These are phyloP conservation scores for Plasmopara muralis DNA, from an alignment of 352 stramenopile species.

Conservation along the genomic window DNA sequence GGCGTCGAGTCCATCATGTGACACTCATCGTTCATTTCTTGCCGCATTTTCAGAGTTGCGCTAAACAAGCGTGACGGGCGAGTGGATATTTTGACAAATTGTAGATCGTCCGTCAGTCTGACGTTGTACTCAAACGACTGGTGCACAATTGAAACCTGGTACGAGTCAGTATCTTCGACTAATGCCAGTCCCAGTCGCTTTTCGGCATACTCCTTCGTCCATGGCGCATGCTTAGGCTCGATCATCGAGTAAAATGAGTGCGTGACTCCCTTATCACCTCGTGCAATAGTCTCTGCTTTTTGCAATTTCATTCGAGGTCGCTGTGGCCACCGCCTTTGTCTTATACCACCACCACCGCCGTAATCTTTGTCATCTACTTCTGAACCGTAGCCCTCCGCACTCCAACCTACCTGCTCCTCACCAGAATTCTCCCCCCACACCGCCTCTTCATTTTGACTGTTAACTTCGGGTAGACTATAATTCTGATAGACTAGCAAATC, in stretches of 20 bases:
- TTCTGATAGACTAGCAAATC: slow-evolving; percentile 1
- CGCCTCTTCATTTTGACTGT: slow-evolving; percentile 5
- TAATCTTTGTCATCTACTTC: slow-evolving; percentile 2
- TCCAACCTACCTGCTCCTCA: slow-evolving; percentile 12
- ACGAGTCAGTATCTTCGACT: slow-evolving; percentile 32
- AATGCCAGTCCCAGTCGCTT: slow-evolving; percentile 38
- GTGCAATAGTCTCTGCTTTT: slow-evolving; percentile 31
- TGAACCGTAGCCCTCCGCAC: not conserved
- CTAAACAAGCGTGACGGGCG: slow-evolving; percentile 68
- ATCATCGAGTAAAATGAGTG: slow-evolving; percentile 79
- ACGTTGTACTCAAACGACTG: slow-evolving; percentile 62
- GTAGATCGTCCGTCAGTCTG: slow-evolving; percentile 41
- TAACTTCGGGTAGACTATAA: not conserved
- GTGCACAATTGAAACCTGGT: slow-evolving; percentile 59
- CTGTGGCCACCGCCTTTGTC: slow-evolving; percentile 5
- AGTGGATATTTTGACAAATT: slow-evolving; percentile 55
- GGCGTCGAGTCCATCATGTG: slow-evolving; percentile 61
- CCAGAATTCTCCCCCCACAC: slow-evolving; percentile 14
- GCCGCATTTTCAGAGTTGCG: slow-evolving; percentile 73
- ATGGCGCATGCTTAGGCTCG: slow-evolving; percentile 23
- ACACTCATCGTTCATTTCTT: slow-evolving; percentile 59
- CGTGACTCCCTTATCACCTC: slow-evolving; percentile 55
- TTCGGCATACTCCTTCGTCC: slow-evolving; percentile 37
- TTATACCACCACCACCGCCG: slow-evolving; percentile 3
- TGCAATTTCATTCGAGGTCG: slow-evolving; percentile 26